Evolutionary conservation across 305 asterid genomes (phyloP), one percentile per base, ranked within the genome.

Genomic region (Solanum hybrid): DNA sequence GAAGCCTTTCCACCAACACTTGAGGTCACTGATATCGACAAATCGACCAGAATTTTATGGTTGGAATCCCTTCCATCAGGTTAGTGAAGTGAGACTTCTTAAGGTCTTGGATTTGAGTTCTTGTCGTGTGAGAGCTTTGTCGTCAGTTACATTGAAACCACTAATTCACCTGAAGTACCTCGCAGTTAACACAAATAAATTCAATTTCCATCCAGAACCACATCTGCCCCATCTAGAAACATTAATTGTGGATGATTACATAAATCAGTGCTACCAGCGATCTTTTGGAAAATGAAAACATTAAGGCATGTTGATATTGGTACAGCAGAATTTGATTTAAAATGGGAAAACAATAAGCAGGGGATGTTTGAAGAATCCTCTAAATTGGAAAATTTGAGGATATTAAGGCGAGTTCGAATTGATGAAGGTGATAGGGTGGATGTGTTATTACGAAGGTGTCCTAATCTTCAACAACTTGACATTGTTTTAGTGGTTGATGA

Each of bases 21-120:
- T 78, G 18, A 34, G 29, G 26, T 77, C 84, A 77, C 84, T 77
- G 51, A 77, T 34, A 77, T 20, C 6, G 2, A 77, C 28, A 6
- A 5, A 36, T 8, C 6, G 5, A 76, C 2, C 6, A 14, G 40
- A 7, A 7, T 33, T 1, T 33, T 3, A 0, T 6, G 1, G 18
- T 14, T 18, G 4, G 28, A 4, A 1, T 16, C 12, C 12, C 42
- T 0, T 78, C 84, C 4, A 0, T 11, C 28, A 34, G 18, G 5
- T 20, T 34, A 36, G 29, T 78, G 26, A 78, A 20, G 0, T 78
- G 51, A 11, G 31, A n/a, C 31, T 78, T 83, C 36, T 83, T 83
- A 83, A 29, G 71, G 71, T 83, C 16, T 46, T 83, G 87, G 87
- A 83, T 83, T 40, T 83, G 5, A 11, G 35, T n/a, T 39, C 35